Evolutionary conservation across 2,329 filamentous ascomycete species (phyloP).

Genomic region (Lizonia empirigonia): DNA sequence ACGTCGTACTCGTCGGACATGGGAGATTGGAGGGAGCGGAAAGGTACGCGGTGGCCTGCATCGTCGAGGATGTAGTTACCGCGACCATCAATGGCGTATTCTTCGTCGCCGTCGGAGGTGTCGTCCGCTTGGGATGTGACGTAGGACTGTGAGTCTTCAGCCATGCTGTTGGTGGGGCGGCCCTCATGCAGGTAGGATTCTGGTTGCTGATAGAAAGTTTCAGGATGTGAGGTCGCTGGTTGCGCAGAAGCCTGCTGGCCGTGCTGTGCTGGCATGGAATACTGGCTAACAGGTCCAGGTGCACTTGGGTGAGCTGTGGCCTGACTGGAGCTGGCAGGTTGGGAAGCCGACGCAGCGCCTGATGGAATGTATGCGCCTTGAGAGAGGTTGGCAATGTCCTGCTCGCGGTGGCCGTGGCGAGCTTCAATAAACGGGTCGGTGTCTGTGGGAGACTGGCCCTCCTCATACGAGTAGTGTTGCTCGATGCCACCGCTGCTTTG

Average conservation of each 20-base stretch:
- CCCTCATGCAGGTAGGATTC: conserved; percentile 45
- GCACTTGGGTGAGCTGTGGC: conserved; percentile 27
- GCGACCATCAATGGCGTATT: conserved; percentile 45
- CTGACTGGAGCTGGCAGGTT: conserved; percentile 24
- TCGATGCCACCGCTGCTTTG: conserved; percentile 43
- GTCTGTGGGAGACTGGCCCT: conserved; percentile 59
- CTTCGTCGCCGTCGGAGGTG: conserved; percentile 45
- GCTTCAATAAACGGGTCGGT: conserved; percentile 67
- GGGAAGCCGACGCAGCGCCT: conserved; percentile 33
- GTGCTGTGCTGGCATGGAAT: conserved; percentile 28
- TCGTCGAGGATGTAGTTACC: conserved; percentile 47
- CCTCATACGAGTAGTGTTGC: conserved; percentile 58
- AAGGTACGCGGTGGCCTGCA: conserved; percentile 44
- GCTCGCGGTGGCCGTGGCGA: conserved; percentile 37
- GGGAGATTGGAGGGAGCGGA: conserved; percentile 38
- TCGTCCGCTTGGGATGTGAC: conserved; percentile 44
- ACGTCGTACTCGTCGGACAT: conserved; percentile 62
- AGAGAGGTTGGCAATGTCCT: conserved; percentile 38
- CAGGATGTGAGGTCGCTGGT: conserved; percentile 39
- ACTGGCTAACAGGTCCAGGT: conserved; percentile 31
- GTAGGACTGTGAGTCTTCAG: conserved; percentile 46
- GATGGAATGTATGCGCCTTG: conserved; percentile 45
- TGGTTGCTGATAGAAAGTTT: conserved; percentile 49
- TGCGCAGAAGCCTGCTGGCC: conserved; percentile 29
- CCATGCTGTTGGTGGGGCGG: conserved; percentile 23